Percentiles rank a stretch among this genome's conserved stretches.
These are phyloP conservation scores for Picea glauca DNA, from an alignment of 75 land plant species.

Conservation along the genomic window DNA sequence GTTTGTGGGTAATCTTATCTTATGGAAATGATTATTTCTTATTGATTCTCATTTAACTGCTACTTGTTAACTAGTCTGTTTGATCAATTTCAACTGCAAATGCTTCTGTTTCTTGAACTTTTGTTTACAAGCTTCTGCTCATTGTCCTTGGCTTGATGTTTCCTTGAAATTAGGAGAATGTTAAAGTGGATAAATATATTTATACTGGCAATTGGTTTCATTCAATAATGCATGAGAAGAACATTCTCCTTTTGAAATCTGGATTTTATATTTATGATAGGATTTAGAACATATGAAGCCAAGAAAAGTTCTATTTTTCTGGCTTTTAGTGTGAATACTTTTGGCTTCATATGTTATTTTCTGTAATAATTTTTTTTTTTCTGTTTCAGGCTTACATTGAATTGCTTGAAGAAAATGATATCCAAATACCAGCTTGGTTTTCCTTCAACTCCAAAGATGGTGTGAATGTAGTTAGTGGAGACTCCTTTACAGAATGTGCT, in stretches of 20 bases:
- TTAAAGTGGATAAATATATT: conserved; percentile 1
- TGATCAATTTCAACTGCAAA: neutral
- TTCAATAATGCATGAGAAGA: too few relatives aligned
- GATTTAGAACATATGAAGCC: neutral
- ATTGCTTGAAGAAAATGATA: conserved; percentile 70
- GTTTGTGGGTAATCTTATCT: neutral
- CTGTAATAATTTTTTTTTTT: too few relatives aligned
- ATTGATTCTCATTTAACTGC: neutral
- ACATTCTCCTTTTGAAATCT: too few relatives aligned
- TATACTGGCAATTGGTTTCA: too few relatives aligned
- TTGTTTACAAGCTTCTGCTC: neutral
- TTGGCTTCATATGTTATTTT: neutral
- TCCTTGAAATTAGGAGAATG: neutral
- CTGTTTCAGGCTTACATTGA: conserved; percentile 76
- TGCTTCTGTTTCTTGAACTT: neutral
- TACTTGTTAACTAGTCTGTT: neutral
- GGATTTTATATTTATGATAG: too few relatives aligned
- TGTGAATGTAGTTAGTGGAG: conserved; percentile 77
- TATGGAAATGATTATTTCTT: neutral
- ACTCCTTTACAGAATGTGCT: conserved; percentile 71
- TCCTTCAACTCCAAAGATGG: conserved; percentile 97
- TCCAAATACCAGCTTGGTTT: conserved; percentile 88
- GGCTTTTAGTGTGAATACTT: neutral
- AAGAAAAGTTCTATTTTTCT: neutral
- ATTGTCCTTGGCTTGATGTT: neutral